Percentiles rank a stretch among this genome's conserved stretches.
Evolutionary conservation across 2,329 filamentous ascomycete species (phyloP).

Genomic region (Chaetoscypha palmicola): DNA sequence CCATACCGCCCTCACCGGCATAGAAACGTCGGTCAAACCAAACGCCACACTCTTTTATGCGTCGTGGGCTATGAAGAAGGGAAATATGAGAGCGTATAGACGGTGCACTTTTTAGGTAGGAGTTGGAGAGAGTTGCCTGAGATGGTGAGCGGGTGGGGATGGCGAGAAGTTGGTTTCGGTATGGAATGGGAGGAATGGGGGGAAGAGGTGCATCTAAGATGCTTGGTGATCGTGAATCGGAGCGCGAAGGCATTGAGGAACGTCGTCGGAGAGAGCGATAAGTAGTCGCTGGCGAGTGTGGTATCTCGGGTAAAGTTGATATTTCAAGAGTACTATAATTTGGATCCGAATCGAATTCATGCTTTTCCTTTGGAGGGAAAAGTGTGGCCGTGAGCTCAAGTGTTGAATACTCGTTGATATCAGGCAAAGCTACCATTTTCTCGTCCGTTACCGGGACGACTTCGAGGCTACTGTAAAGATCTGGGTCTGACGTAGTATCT

Average conservation of each 20-base stretch:
- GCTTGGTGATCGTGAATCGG: neutral
- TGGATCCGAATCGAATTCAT: neutral
- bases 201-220: conserved; percentile 3
- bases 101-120: too few species aligned
- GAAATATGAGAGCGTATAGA: neutral
- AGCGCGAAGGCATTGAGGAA: neutral
- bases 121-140: too few species aligned
- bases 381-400: conserved; percentile 1
- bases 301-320: neutral
- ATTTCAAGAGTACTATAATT: conserved; percentile 6
- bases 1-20: conserved; percentile 6
- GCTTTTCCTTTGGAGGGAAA: conserved; percentile 1
- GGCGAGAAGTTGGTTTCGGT: too few species aligned
- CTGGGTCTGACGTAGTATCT: neutral
- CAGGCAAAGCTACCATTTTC: conserved; percentile 3
- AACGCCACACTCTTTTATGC: conserved; percentile 6
- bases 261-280: neutral
- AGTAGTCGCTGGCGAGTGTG: neutral
- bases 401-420: conserved; percentile 4
- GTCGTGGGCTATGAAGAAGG: neutral
- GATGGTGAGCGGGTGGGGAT: too few species aligned
- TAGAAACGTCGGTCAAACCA: conserved; percentile 7
- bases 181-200: neutral
- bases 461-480: conserved; percentile 5
- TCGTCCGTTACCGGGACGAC: conserved; percentile 3